Conservation (phyloP, 805 yeast genomes). For the Sugiyamaella floridensis region DNA sequence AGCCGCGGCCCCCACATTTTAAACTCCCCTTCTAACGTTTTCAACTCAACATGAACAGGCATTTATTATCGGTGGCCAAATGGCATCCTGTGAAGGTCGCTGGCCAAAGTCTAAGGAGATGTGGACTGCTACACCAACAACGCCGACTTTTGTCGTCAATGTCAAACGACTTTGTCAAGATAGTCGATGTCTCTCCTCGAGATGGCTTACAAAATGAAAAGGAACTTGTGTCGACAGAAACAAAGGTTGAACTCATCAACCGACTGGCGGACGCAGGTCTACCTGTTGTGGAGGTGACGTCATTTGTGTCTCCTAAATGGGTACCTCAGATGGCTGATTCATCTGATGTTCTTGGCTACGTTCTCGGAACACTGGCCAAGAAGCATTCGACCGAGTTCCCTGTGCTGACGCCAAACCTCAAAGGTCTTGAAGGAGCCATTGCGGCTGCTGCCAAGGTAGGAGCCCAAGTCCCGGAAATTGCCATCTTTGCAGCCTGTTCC, state of each 20-base stretch:
- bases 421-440: slow-evolving; percentile 25
- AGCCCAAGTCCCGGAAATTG: slow-evolving; percentile 20
- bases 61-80: neutral
- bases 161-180: slow-evolving; percentile 15
- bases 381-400: slow-evolving; percentile 22
- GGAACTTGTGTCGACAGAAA: slow-evolving; percentile 20
- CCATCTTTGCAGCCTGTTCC: slow-evolving; percentile 28
- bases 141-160: neutral
- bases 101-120: too few species aligned
- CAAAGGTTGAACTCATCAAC: slow-evolving; percentile 25
- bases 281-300: slow-evolving; percentile 23
- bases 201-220: slow-evolving; percentile 32
- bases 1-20: neutral
- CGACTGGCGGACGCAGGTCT: slow-evolving; percentile 24
- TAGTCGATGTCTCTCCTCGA: slow-evolving; percentile 30
- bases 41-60: neutral
- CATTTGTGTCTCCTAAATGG: slow-evolving; percentile 33
- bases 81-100: neutral
- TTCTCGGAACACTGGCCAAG: slow-evolving; percentile 11
- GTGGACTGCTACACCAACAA: too few species aligned
- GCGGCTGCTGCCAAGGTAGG: slow-evolving; percentile 16
- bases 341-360: slow-evolving; percentile 14
- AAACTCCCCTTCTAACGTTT: neutral
- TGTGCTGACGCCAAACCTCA: slow-evolving; percentile 27
- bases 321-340: slow-evolving; percentile 32